Conservation (phyloP, 108 stramenopile genomes). For the Cyclotella distinguenda region DNA sequence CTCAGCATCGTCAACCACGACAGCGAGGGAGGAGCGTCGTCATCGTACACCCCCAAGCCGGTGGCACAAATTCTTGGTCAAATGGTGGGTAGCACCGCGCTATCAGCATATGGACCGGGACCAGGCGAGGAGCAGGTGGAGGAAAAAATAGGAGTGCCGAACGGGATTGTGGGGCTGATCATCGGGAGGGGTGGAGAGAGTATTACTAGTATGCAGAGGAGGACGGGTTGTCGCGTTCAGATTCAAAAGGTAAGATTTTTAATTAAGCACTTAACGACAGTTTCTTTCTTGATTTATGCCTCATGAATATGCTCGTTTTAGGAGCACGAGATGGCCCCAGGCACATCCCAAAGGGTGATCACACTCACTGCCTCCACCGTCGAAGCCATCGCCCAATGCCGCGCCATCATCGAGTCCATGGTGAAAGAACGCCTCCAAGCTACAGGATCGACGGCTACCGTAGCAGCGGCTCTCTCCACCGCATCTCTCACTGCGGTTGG, state of each 20-base stretch:
- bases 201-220: constrained; percentile 82
- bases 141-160: constrained; percentile 80
- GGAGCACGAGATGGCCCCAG: constrained; percentile 83
- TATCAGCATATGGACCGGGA: constrained; percentile 45
- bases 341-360: constrained; percentile 77
- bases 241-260: constrained; percentile 64
- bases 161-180: constrained; percentile 77
- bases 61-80: constrained; percentile 75
- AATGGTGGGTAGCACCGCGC: constrained; percentile 31
- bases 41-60: constrained; percentile 67
- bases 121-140: constrained; percentile 55
- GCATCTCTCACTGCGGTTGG: constrained; percentile 16
- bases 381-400: constrained; percentile 70
- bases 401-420: constrained; percentile 79
- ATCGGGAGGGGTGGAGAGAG: constrained; percentile 92
- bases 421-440: constrained; percentile 66
- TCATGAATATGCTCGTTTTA: too few species aligned
- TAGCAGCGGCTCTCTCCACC: neutral
- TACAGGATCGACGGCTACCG: constrained; percentile 19
- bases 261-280: neutral
- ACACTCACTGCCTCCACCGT: constrained; percentile 74
- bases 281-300: too few species aligned
- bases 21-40: constrained; percentile 1
- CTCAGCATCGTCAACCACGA: constrained; percentile 48
- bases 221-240: constrained; percentile 79